Evolutionary conservation across 257 asterid genomes (phyloP).

Genomic region (Solanum clarkiae): DNA sequence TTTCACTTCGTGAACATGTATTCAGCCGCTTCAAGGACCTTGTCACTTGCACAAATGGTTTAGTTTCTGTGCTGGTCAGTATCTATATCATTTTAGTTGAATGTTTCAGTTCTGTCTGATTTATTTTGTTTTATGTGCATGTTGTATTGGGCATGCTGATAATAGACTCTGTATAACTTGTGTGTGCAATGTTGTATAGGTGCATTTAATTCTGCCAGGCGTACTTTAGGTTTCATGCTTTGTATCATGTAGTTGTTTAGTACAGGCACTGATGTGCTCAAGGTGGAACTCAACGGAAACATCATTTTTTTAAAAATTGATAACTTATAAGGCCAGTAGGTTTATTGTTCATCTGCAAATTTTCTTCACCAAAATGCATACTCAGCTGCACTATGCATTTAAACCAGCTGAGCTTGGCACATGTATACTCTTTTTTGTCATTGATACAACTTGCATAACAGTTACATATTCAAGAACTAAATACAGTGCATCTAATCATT

Average conservation of each 20-base stretch:
- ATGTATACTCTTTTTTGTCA: not conserved
- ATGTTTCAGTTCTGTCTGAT: not conserved
- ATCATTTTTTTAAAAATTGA: not conserved
- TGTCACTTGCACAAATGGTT: slow-evolving; percentile 83
- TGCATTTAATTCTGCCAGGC: not conserved
- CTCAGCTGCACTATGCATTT: not conserved
- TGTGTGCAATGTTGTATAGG: not conserved
- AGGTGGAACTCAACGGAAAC: not conserved
- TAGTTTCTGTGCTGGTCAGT: slow-evolving; percentile 82
- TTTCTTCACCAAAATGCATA: not conserved
- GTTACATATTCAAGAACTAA: not conserved
- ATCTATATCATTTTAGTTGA: not conserved
- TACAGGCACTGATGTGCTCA: not conserved
- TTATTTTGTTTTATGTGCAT: not conserved
- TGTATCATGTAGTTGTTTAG: not conserved
- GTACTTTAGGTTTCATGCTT: not conserved
- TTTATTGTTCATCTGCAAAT: not conserved
- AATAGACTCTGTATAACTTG: not conserved
- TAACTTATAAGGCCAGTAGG: not conserved
- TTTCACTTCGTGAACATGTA: slow-evolving; percentile 69
- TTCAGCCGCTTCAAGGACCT: slow-evolving; percentile 70
- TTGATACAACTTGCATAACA: not conserved
- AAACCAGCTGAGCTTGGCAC: not conserved
- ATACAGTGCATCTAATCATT: not conserved
- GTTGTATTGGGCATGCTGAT: not conserved